These are phyloP conservation scores for Hirsutella rhossiliensis DNA, from an alignment of 2,329 filamentous ascomycete species.

Conservation along the genomic window DNA sequence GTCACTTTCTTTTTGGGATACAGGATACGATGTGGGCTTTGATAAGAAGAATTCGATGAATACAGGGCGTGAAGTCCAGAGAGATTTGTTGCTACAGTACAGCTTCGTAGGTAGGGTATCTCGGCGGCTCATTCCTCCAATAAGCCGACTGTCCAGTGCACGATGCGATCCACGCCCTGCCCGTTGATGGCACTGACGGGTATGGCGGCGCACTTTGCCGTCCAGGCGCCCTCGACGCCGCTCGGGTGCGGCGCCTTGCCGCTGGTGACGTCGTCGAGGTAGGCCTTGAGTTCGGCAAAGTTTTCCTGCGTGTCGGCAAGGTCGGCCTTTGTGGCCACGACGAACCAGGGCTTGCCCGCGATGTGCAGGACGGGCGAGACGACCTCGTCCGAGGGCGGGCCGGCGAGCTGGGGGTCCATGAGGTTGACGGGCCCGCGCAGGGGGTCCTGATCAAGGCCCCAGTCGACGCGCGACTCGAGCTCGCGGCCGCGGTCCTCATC, in stretches of 20 bases:
- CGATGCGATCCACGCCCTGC: constrained; percentile 66
- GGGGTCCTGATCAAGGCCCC: constrained; percentile 40
- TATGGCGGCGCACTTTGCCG: constrained; percentile 53
- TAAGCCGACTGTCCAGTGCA: constrained; percentile 60
- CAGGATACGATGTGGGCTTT: too few relatives aligned
- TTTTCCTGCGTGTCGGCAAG: constrained; percentile 67
- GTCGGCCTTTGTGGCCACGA: constrained; percentile 89
- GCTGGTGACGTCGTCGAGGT: constrained; percentile 54
- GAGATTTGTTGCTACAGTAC: neutral
- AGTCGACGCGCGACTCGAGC: constrained; percentile 41
- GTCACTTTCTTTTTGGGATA: too few relatives aligned
- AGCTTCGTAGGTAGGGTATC: neutral
- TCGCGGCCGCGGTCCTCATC: constrained; percentile 58
- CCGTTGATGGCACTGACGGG: constrained; percentile 85
- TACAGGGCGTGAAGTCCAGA: neutral
- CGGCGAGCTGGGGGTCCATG: constrained; percentile 8
- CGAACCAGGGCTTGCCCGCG: constrained; percentile 92
- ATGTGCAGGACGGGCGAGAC: constrained; percentile 49
- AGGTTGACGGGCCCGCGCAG: constrained; percentile 13
- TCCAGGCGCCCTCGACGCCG: constrained; percentile 44
- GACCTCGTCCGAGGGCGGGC: constrained; percentile 1
- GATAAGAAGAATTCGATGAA: too few relatives aligned
- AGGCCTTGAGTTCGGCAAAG: constrained; percentile 56
- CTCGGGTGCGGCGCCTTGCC: constrained; percentile 63
- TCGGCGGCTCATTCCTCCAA: constrained; percentile 33